These are phyloP conservation scores for Aspergillus aculeatus DNA, from an alignment of 2,329 filamentous ascomycete species.

Conservation along the genomic window DNA sequence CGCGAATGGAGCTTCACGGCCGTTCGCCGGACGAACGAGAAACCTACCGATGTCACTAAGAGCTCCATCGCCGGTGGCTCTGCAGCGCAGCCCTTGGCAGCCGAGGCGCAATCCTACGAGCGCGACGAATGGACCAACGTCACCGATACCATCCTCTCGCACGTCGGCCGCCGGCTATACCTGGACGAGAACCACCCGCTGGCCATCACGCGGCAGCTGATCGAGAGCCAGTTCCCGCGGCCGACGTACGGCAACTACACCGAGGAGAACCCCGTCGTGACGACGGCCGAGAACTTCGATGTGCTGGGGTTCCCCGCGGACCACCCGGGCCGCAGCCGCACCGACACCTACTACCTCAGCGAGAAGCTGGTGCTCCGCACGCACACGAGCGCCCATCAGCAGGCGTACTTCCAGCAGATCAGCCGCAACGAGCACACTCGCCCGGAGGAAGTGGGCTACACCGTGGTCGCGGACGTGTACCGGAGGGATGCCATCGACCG, in stretches of 20 bases:
- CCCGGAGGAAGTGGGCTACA: constrained; percentile 65
- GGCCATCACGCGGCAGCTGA: constrained; percentile 84
- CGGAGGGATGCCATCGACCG: constrained; percentile 91
- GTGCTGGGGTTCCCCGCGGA: constrained; percentile 87
- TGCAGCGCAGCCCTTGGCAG: constrained; percentile 44
- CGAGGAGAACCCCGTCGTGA: constrained; percentile 77
- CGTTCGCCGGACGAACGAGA: constrained; percentile 24
- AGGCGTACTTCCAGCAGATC: constrained; percentile 71
- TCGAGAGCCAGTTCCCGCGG: constrained; percentile 80
- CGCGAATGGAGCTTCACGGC: constrained; percentile 36
- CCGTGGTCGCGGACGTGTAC: constrained; percentile 93
- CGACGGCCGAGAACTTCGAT: constrained; percentile 87
- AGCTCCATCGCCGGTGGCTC: constrained; percentile 3
- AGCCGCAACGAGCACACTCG: constrained; percentile 39
- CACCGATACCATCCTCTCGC: constrained; percentile 69
- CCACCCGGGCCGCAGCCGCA: constrained; percentile 81
- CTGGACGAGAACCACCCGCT: constrained; percentile 88
- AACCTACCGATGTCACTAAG: constrained; percentile 6
- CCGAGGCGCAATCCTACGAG: constrained; percentile 64
- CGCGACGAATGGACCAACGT: constrained; percentile 85
- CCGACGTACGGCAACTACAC: constrained; percentile 76
- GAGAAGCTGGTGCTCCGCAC: constrained; percentile 79
- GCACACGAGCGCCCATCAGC: constrained; percentile 94
- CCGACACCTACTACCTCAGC: constrained; percentile 96
- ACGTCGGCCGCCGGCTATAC: constrained; percentile 77